Evolutionary conservation across 1,284 basidiomycete species (phyloP), one percentile per base, ranked within the genome.

Genomic region (Rhodotorula sp.): DNA sequence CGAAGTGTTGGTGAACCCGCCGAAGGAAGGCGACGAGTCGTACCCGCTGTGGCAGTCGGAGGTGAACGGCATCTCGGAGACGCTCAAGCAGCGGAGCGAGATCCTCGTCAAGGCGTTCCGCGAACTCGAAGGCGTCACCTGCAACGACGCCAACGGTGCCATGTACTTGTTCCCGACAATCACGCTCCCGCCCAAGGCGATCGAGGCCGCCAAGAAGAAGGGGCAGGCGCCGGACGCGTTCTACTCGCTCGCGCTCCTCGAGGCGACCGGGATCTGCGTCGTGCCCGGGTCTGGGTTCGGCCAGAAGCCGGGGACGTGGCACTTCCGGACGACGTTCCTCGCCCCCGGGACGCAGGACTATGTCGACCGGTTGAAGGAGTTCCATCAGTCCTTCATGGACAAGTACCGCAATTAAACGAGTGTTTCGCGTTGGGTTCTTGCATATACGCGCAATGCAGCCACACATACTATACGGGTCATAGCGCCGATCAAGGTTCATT

Each of bases 271-370:
- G 47, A 95, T 97, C 77, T 28, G 45, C 78, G 91, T 92, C 31
- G 90, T 97, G 1, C 91, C 93, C 14, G 94, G 94, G 0, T 89
- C 88, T 66, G 94, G 94, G 14, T 97, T 97, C 79, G 93, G 94
- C 4, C 94, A 97, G 84, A 89, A 86, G 81, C 87, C 89, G 62
- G 92, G 90, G 48, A 90, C 93, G 78, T 89, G 88, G 81, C 93
- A 97, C 82, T 90, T 95, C 79, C 84, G 94, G 57, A 79, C 76
- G 21, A 79, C 78, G 4, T 78, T 78, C 73, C 66, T 80, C 21
- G 75, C 76, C 0, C 77, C 78, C 12, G 81, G 81, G 65, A 92
- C 93, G 19, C 93, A 95, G 68, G 91, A 94, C 78, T 97, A 94
- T 80, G 90, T 95, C 8, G 84, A 85, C 54, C 89, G 91, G 79